Conservation (phyloP, 805 yeast genomes). For the Ogataea nitratoaversa region DNA sequence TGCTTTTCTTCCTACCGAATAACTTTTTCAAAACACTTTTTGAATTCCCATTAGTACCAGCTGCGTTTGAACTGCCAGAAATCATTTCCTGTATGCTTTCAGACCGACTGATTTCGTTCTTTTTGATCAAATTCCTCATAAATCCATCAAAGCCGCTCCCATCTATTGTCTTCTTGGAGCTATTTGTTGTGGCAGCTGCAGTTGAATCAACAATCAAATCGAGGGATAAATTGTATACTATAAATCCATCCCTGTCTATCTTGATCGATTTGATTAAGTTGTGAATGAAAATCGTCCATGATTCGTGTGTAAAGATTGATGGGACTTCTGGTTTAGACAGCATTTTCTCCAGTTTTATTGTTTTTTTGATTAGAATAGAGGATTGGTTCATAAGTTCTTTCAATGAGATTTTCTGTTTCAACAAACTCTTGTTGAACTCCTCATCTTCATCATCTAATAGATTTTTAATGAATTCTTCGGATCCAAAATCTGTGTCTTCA, state of each 20-base stretch:
- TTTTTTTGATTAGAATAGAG: constrained; percentile 17
- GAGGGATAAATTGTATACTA: constrained; percentile 15
- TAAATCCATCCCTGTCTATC: constrained; percentile 11
- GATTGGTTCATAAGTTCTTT: constrained; percentile 26
- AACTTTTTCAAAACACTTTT: constrained; percentile 20
- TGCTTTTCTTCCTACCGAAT: constrained; percentile 15
- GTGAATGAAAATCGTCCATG: constrained; percentile 19
- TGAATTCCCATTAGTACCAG: constrained; percentile 5
- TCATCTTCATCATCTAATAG: constrained; percentile 28
- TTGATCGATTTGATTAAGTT: constrained; percentile 9
- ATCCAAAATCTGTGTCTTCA: constrained; percentile 54
- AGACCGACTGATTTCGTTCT: constrained; percentile 12
- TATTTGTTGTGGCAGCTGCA: background rate
- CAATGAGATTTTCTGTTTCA: constrained; percentile 19
- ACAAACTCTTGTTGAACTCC: constrained; percentile 21
- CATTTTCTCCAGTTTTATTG: constrained; percentile 13
- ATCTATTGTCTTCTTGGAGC: background rate
- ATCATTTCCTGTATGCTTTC: constrained; percentile 17
- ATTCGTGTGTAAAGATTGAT: constrained; percentile 16
- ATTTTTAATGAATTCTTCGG: constrained; percentile 55
- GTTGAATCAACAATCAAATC: constrained; percentile 2
- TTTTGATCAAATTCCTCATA: constrained; percentile 8
- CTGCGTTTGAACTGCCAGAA: constrained; percentile 1
- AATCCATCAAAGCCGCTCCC: constrained; percentile 13
- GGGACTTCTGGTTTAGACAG: constrained; percentile 23